These are phyloP conservation scores for Fragilaria radians DNA, from an alignment of 108 stramenopile genomes.

Conservation along the genomic window DNA sequence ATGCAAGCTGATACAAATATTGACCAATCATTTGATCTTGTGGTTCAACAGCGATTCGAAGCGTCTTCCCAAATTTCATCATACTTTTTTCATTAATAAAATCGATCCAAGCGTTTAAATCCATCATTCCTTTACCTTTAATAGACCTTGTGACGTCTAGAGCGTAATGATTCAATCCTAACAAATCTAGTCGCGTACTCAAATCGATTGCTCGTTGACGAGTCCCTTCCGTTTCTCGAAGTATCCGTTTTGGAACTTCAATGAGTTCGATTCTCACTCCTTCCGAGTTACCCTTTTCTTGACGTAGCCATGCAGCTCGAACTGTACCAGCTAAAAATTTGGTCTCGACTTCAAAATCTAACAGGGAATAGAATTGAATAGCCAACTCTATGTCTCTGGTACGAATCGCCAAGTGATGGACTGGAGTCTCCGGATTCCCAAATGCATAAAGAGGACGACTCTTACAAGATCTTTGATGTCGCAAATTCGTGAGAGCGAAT, in stretches of 20 bases:
- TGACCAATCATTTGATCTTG: slow-evolving; percentile 63
- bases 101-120: slow-evolving; percentile 45
- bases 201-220: slow-evolving; percentile 62
- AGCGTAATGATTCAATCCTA: slow-evolving; percentile 78
- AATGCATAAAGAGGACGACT: too few relatives aligned
- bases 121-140: not conserved
- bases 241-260: slow-evolving; percentile 68
- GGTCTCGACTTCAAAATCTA: slow-evolving; percentile 57
- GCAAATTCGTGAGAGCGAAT: too few relatives aligned
- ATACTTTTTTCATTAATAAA: slow-evolving; percentile 52
- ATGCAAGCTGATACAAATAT: slow-evolving; percentile 71
- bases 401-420: slow-evolving; percentile 68
- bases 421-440: not conserved
- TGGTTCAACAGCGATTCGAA: slow-evolving; percentile 63
- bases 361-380: slow-evolving; percentile 72
- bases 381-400: slow-evolving; percentile 77
- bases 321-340: slow-evolving; percentile 77
- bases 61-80: slow-evolving; percentile 47
- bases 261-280: slow-evolving; percentile 62
- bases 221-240: slow-evolving; percentile 60
- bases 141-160: slow-evolving; percentile 58
- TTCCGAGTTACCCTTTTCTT: not conserved
- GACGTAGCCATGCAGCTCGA: slow-evolving; percentile 60
- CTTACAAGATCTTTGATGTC: too few relatives aligned
- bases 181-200: slow-evolving; percentile 44